Evolutionary conservation across 2,329 filamentous ascomycete genomes (phyloP).

Genomic region (Xylaria arbuscula): DNA sequence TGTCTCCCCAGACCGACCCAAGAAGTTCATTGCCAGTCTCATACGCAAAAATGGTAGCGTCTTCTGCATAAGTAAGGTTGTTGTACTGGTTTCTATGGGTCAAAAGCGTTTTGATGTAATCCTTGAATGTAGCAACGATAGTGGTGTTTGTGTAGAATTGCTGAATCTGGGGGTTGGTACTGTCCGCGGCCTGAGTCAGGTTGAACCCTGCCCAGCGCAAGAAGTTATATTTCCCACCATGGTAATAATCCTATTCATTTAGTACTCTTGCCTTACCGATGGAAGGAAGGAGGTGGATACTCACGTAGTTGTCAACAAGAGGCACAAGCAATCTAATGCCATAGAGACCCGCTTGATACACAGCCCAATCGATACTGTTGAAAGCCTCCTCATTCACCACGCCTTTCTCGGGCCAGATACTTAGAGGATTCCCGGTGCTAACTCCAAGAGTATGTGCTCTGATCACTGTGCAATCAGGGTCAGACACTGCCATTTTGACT

Average conservation of each 20-base stretch:
- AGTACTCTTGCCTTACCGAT: constrained; percentile 11
- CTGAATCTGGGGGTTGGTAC: constrained; percentile 54
- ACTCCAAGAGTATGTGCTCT: constrained; percentile 60
- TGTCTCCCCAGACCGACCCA: constrained; percentile 57
- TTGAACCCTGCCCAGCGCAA: constrained; percentile 59
- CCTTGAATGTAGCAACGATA: constrained; percentile 58
- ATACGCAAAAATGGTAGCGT: constrained; percentile 62
- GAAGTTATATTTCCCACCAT: constrained; percentile 62
- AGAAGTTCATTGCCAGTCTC: constrained; percentile 62
- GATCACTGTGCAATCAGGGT: constrained; percentile 45
- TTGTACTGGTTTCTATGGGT: constrained; percentile 60
- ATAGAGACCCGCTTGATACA: constrained; percentile 58
- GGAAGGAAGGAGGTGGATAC: constrained; percentile 18
- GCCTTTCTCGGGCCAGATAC: constrained; percentile 55
- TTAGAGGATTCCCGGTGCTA: constrained; percentile 60
- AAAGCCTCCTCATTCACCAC: constrained; percentile 58
- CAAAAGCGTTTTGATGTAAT: constrained; percentile 57
- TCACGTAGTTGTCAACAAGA: constrained; percentile 59
- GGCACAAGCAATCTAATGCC: constrained; percentile 59
- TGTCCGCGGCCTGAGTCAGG: constrained; percentile 52
- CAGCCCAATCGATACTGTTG: constrained; percentile 60
- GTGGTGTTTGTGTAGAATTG: constrained; percentile 60
- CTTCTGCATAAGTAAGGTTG: constrained; percentile 59
- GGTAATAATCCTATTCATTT: constrained; percentile 59
- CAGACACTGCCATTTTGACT: neutral